A percentile compares a stretch with the other conserved stretches of the same genome.
These are phyloP conservation scores for Solanum pimpinellifolium DNA, from an alignment of 257 asterid genomes.

Conservation along the genomic window DNA sequence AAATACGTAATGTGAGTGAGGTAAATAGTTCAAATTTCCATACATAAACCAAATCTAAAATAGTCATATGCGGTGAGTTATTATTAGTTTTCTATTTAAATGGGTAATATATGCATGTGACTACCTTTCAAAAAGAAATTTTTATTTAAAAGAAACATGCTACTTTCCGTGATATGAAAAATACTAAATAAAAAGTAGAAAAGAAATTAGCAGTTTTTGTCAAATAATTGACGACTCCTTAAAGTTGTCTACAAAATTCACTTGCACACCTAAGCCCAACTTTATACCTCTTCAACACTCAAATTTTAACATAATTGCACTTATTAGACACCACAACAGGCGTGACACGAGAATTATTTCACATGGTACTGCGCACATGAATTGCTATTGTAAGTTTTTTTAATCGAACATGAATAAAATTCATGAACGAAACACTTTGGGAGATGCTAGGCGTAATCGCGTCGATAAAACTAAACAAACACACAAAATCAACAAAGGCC, in stretches of 20 bases:
- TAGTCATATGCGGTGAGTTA: background rate
- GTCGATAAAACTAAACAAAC: background rate
- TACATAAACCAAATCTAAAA: background rate
- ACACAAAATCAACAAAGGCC: background rate
- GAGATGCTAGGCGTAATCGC: no score
- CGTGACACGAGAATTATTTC: background rate
- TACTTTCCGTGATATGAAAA: no score
- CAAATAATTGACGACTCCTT: background rate
- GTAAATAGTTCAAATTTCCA: background rate
- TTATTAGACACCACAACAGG: background rate
- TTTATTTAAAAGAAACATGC: no score
- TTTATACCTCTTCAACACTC: background rate
- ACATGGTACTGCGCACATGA: background rate
- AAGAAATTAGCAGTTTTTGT: no score
- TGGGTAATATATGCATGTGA: background rate
- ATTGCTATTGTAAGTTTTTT: no score
- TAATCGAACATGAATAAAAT: no score
- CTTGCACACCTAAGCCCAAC: background rate
- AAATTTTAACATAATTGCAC: background rate
- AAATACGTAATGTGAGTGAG: background rate
- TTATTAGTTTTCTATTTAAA: background rate
- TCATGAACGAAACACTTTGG: no score
- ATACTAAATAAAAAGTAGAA: no score
- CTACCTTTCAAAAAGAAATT: background rate
- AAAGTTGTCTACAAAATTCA: background rate